These are phyloP conservation scores for Aspergillus terreus DNA, from an alignment of 2,329 filamentous ascomycete genomes.

Conservation along the genomic window DNA sequence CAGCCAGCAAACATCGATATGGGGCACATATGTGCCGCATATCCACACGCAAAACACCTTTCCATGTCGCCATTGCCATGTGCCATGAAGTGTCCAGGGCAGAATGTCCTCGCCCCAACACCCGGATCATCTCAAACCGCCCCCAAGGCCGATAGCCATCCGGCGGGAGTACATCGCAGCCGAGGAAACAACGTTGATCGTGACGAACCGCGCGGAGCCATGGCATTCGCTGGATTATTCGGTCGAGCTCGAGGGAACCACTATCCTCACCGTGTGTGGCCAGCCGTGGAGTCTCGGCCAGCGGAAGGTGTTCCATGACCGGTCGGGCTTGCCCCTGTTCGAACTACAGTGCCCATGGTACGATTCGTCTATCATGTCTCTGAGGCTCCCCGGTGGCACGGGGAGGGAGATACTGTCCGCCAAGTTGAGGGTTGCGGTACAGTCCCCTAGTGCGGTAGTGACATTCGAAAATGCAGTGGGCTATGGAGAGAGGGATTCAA, in stretches of 20 bases:
- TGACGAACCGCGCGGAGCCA: constrained; percentile 13
- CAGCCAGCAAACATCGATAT: neutral
- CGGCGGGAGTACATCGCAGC: constrained; percentile 11
- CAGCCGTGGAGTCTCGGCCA: constrained; percentile 13
- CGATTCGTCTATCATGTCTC: constrained; percentile 10
- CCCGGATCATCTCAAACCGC: neutral
- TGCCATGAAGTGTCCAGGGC: neutral
- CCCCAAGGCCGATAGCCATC: constrained; percentile 12
- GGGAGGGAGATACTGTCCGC: constrained; percentile 9
- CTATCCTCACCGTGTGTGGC: constrained; percentile 12
- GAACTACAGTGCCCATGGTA: constrained; percentile 15
- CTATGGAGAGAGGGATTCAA: neutral
- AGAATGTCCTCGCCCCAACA: neutral
- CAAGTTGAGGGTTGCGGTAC: constrained; percentile 13
- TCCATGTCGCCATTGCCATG: neutral
- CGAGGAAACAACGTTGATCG: constrained; percentile 5
- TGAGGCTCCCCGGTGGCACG: constrained; percentile 10
- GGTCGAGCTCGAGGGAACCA: constrained; percentile 5
- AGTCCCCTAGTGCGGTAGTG: constrained; percentile 9
- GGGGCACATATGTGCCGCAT: neutral
- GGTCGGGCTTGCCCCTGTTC: constrained; percentile 15
- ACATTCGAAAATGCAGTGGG: constrained; percentile 9
- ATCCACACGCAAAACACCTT: neutral
- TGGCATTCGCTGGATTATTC: constrained; percentile 18
- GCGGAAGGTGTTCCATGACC: constrained; percentile 14